Evolutionary conservation across 768 basidiomycete species (phyloP), one percentile per base, ranked within the genome.

Genomic region (Suillus ampliporus): DNA sequence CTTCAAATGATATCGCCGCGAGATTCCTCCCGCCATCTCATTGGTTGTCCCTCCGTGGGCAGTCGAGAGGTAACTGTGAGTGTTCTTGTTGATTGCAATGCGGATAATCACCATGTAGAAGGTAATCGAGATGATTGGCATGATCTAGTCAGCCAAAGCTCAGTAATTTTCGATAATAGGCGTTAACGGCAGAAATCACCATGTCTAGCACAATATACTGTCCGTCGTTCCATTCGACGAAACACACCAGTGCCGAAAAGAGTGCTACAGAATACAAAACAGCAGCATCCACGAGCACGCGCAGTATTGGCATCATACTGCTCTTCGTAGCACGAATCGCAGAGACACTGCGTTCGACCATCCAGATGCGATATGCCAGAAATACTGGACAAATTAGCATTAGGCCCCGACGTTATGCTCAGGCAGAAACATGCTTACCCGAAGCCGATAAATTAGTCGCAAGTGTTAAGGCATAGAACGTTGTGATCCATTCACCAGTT

Each of bases 311-410:
- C 23, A 56, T 37, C 28, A 44, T 8, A 41, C 2, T 44, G 34
- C n/a, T 21, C 23, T 31, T 40, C 3, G 34, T 19, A n/a, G 61
- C 13, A 23, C 56, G 61, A n/a, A 48, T 2, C 3, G 26, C 14
- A 31, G 38, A 37, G n/a, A 57, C 43, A 35, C 13, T 31, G 19
- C 31, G 56, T 38, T 62, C 41, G 15, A 62, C 37, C 28, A 23
- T 57, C 61, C 61, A 62, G 56, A 62, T 58, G 43, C 61, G 61
- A 38, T 57, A 62, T 13, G 54, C 61, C 54, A 62, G 28, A 13
- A 62, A 35, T 35, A 31, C 61, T 62, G n/a, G 38, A 34, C 26
- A 51, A 8, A 21, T 34, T 28, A 35, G 11, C 6, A 31, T 31
- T 31, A 37, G 47, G 26, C 21, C 2, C 11, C 5, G 4, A 17